Evolutionary conservation across 2,329 filamentous ascomycete genomes (phyloP), one percentile per base, ranked within the genome.

Genomic region (Talaromyces piceae): DNA sequence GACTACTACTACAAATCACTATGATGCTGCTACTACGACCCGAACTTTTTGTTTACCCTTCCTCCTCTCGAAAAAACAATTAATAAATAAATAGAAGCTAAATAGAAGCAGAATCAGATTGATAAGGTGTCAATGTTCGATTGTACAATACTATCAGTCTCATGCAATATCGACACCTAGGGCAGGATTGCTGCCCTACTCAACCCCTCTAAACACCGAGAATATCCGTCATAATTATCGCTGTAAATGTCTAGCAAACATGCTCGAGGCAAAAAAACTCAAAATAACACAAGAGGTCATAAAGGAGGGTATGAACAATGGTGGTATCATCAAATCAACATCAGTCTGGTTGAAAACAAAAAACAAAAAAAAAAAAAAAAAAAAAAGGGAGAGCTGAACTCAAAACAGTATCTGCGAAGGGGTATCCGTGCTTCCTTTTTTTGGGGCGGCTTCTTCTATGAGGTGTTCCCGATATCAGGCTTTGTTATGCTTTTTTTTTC

Each of bases 311-410:
- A 43, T 43, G 39, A 43, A 43, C 39, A 18, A 23, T 23, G 13
- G 43, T 52, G 51, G 51, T 52, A 52, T 52, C 51, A 49, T 49
- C 30, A 41, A 30, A 46, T 49, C 31, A 46, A 49, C 33, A 49
- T 49, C 30, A n/a, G 41, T 49, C 41, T 41, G 26, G 30, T 49
- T 39, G 33, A 31, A 16, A 25, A n/a, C n/a, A n/a, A n/a, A n/a
- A n/a, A n/a, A n/a, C n/a, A n/a, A n/a, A n/a, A n/a, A 37, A 37
- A 5, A 37, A 37, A 16, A 7, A 23, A 23, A 13, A 33, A 23
- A 48, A 48, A 18, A 13, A 18, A 30, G 28, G 22, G 33, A 13
- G 11, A n/a, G 33, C 39, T 44, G 45, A 37, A 51, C 27, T 43
- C 16, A 20, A 26, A 37, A 33, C 26, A 23, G 31, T 20, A 52